Evolutionary conservation across 495 filamentous ascomycete species (phyloP).

Genomic region (Penicillium soppii): DNA sequence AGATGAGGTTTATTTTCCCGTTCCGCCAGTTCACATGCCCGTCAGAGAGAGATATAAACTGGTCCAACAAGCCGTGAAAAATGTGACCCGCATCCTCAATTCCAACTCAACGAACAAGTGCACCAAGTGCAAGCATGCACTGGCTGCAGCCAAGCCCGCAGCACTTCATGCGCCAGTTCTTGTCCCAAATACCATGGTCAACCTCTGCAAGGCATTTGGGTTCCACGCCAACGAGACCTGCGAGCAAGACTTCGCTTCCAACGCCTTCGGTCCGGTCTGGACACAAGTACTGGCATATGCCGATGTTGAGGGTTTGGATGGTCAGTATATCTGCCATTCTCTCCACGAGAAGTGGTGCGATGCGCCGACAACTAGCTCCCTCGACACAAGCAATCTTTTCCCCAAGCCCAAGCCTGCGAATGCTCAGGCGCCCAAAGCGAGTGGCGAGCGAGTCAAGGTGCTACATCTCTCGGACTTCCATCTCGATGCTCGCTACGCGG

Average conservation of each 20-base stretch:
- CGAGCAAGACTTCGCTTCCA: constrained; percentile 41
- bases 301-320: constrained; percentile 55
- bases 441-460: constrained; percentile 56
- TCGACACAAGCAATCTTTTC: constrained; percentile 47
- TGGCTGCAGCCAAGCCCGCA: constrained; percentile 49
- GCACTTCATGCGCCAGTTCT: constrained; percentile 47
- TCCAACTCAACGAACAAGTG: constrained; percentile 42
- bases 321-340: constrained; percentile 56
- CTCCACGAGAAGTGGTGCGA: constrained; percentile 48
- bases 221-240: constrained; percentile 47
- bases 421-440: constrained; percentile 38
- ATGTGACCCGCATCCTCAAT: constrained; percentile 48
- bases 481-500: constrained; percentile 56
- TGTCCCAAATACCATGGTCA: constrained; percentile 51
- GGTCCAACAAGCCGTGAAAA: constrained; percentile 33
- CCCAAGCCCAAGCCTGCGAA: constrained; percentile 56
- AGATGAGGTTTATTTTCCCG: constrained; percentile 53
- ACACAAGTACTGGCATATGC: constrained; percentile 56
- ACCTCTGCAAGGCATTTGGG: constrained; percentile 44
- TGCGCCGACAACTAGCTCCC: constrained; percentile 39
- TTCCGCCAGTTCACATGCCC: constrained; percentile 40
- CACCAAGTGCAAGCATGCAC: constrained; percentile 51
- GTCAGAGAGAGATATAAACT: constrained; percentile 38
- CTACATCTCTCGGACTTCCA: constrained; percentile 62
- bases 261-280: constrained; percentile 54